Evolutionary conservation across 164 flowering plant genomes (phyloP), one percentile per base, ranked within the genome.

Genomic region (Aristolochia contorta): DNA sequence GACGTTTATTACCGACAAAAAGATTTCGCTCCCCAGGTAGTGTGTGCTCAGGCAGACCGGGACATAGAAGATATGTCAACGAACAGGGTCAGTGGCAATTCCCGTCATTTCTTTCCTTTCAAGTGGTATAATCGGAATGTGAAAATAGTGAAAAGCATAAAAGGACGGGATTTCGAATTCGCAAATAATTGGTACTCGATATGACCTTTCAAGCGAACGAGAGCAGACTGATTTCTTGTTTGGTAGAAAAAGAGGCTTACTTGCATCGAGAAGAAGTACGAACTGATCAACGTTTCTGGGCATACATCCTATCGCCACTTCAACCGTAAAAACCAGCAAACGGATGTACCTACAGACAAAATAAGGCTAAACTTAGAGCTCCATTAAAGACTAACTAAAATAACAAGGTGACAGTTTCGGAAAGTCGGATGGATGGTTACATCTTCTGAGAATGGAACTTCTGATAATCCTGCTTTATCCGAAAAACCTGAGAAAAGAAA

Each of bases 401-500:
- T 25, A 12, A 54, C 16, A 54, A 2, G 20, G 7, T 21, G 18
- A 7, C 10, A 56, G 19, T 22, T 33, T 33, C 45, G 37, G 47
- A 23, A 18, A 20, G 12, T 43, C 22, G 30, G 41, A 33, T 33
- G 41, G 41, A 33, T 33, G 41, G 95, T 88, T 66, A 94, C 99
- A 75, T 63, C 78, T 88, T 94, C 66, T 88, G 99, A 0, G 97
- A 80, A 65, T 83, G 93, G 59, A 88, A 83, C 69, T 94, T 94
- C 67, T 86, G 99, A 63, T 88, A 88, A 56, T 94, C 99, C 66
- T 94, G 99, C 75, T 90, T 94, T 43, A 94, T 79, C 58, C 99
- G 81, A 58, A 94, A 83, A 74, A 94, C 79, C 99, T 94, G 82
- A 19, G 72, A 65, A 27, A 51, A 16, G 21, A 70, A 61, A 23